Conservation (phyloP, 2,329 filamentous ascomycete species). For the Chrysoporthe austroafricana region DNA sequence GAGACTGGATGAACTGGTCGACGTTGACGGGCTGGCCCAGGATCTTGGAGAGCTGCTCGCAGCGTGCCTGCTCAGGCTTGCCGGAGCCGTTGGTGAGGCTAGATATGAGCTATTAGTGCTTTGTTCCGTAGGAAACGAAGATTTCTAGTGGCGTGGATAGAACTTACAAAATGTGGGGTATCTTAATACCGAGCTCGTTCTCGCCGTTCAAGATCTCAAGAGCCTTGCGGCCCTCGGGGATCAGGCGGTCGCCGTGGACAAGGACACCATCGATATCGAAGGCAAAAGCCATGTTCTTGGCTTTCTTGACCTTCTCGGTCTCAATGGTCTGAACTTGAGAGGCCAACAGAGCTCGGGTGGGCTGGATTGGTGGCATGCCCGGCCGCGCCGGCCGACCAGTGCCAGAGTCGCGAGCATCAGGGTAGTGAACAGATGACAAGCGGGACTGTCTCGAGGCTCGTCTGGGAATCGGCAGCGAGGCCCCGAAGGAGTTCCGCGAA, state of each 20-base stretch:
- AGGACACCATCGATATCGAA: conserved; percentile 81
- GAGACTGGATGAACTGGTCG: conserved; percentile 77
- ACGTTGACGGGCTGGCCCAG: conserved; percentile 66
- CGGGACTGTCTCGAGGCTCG: conserved; percentile 68
- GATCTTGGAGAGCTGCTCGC: conserved; percentile 69
- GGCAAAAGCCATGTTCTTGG: conserved; percentile 81
- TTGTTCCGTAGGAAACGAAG: neutral
- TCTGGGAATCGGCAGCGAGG: conserved; percentile 72
- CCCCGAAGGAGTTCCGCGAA: conserved; percentile 77
- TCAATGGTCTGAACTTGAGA: conserved; percentile 72
- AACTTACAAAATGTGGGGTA: conserved; percentile 66
- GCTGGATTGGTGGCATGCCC: conserved; percentile 62
- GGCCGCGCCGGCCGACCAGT: conserved; percentile 52
- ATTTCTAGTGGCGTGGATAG: neutral
- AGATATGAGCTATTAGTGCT: neutral
- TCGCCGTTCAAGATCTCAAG: conserved; percentile 75
- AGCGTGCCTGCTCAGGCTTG: conserved; percentile 68
- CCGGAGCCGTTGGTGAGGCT: conserved; percentile 72
- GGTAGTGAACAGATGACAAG: conserved; percentile 61
- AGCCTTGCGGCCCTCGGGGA: conserved; percentile 67
- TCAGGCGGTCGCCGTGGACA: conserved; percentile 72
- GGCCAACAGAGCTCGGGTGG: conserved; percentile 69
- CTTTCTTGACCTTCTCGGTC: conserved; percentile 66
- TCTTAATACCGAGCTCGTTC: conserved; percentile 79
- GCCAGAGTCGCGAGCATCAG: conserved; percentile 43